phyloP scores from a whole-genome alignment of 306 rosid genomes.

The Datisca glomerata region DNA sequence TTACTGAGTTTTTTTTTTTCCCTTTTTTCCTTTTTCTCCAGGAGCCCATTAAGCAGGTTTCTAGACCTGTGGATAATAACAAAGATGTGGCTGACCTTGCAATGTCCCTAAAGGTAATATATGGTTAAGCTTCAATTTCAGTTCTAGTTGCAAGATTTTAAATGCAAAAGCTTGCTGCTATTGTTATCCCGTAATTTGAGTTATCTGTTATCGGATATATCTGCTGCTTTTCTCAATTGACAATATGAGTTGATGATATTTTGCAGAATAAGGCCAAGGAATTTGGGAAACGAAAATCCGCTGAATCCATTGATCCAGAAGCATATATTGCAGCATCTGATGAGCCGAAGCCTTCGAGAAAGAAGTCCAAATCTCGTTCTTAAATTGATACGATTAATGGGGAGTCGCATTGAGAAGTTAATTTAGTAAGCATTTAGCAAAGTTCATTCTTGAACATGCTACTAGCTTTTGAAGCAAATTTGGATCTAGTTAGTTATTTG shows the following conservation, averaged over 20 bases:
- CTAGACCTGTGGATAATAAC: conserved; percentile 27
- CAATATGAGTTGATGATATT: conserved; percentile 1
- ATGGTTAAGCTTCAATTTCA: too few species aligned
- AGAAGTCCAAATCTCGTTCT: conserved; percentile 39
- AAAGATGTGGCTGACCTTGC: conserved; percentile 43
- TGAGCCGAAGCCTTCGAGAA: conserved; percentile 25
- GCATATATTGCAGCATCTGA: conserved; percentile 42
- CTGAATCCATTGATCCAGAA: conserved; percentile 46
- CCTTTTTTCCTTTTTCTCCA: conserved; percentile 17
- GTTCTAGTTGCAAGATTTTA: too few species aligned
- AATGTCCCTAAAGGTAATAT: conserved; percentile 54
- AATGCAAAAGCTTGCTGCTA: neutral
- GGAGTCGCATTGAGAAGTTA: neutral
- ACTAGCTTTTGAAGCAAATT: neutral
- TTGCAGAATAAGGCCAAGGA: conserved; percentile 56
- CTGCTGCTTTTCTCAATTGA: neutral
- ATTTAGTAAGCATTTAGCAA: neutral
- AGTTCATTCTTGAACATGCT: neutral
- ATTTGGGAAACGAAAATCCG: conserved; percentile 43
- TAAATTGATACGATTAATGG: neutral
- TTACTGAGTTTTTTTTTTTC: neutral
- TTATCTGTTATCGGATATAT: neutral
- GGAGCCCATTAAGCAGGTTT: conserved; percentile 45
- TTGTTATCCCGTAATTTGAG: neutral
- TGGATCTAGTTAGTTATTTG: too few species aligned